Evolutionary conservation across 1,284 basidiomycete species (phyloP), one percentile per base, ranked within the genome.

Genomic region (Malassezia arunalokei): DNA sequence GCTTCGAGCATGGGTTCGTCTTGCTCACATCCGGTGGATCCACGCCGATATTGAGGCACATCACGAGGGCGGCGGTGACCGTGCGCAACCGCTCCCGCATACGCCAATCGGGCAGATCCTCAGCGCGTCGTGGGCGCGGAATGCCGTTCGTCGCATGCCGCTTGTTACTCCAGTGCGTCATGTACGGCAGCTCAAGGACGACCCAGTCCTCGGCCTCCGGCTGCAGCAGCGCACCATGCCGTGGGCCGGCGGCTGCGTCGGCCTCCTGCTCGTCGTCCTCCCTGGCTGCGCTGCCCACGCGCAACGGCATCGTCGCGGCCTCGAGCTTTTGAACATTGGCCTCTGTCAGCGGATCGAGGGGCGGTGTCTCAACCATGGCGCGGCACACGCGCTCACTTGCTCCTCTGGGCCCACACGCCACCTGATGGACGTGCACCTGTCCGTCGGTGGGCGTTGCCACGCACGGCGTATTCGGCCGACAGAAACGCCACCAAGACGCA

Each of bases 1-100:
- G 79, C 47, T 86, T 84, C 0, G 92, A 90, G 68, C 89, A 95
- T 1, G 92, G 94, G 61, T 86, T 87, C 8, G 94, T 96, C 78
- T 96, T 98, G 76, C 95, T 85, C 44, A 95, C 79, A 69, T 98
- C 92, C 53, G 92, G 92, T 14, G 92, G 92, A 69, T 98, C 92
- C 39, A 95, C 89, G 51, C 94, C 91, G 68, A 98, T 87, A 76
- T 98, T 96, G 40, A 98, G 79, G 71, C 92, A 98, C 58, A 96
- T 79, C 12, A 95, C 86, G n/a, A 98, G 79, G 0, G 86, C 87
- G 1, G 88, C 92, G 41, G 88, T 85, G 27, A 87, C 84, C 0
- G 91, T 96, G 14, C 74, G 72, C 86, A 87, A 58, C 82, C 85
- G 14, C 83, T 80, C 62, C 85, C 82, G 88, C 90, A 95, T 68